phyloP scores from a whole-genome alignment of 2,329 filamentous ascomycete species.

The Fusarium hostae region DNA sequence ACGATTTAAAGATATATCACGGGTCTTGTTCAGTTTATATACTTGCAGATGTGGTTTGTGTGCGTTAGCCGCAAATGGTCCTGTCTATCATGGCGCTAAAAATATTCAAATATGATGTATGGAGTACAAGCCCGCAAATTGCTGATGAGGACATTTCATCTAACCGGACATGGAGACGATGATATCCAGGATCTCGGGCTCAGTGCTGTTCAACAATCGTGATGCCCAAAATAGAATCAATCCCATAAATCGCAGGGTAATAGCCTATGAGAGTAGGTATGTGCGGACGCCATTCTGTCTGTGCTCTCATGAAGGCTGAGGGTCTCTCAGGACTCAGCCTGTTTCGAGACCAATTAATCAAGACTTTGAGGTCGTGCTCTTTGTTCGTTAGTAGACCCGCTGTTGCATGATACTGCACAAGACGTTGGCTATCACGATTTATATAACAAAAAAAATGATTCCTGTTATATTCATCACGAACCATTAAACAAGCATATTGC shows the following conservation, averaged over 20 bases:
- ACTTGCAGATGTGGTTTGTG: neutral
- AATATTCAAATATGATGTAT: neutral
- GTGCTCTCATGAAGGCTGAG: neutral
- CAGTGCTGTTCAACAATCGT: neutral
- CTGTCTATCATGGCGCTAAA: constrained; percentile 25
- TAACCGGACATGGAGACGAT: neutral
- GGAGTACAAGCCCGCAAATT: neutral
- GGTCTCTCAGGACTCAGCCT: neutral
- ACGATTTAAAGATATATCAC: neutral
- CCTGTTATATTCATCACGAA: neutral
- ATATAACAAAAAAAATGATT: no score
- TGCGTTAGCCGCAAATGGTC: constrained; percentile 7
- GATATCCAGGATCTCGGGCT: neutral
- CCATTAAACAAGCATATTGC: neutral
- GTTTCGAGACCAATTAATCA: neutral
- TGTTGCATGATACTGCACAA: neutral
- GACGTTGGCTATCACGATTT: neutral
- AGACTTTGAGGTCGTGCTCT: neutral
- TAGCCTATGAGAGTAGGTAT: neutral
- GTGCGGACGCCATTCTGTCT: neutral
- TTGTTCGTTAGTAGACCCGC: no score
- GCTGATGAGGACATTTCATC: neutral
- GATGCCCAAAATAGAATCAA: neutral
- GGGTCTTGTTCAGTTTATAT: neutral
- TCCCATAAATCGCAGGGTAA: neutral